Conservation (phyloP, 176 grass and related monocot genomes). For the Pharus latifolius region DNA sequence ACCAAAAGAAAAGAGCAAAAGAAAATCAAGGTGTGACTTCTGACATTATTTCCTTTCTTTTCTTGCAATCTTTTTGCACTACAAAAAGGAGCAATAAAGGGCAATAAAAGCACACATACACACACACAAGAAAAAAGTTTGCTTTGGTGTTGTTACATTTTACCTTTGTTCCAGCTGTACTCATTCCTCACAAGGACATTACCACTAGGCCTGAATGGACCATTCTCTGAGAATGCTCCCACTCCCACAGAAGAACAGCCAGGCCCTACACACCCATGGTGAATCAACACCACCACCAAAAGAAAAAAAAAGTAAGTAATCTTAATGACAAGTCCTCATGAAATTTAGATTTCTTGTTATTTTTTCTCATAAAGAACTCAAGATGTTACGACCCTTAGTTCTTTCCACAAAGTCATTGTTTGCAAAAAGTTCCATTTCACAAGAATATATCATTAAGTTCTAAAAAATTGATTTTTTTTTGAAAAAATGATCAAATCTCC, state of each 20-base stretch:
- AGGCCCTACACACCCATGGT: constrained; percentile 51
- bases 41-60: neutral
- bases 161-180: constrained; percentile 98
- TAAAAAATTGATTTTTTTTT: no score
- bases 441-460: neutral
- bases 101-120: neutral
- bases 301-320: neutral
- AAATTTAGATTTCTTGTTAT: neutral
- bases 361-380: neutral
- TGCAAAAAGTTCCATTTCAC: neutral
- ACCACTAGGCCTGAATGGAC: constrained; percentile 79
- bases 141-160: neutral
- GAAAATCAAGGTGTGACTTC: neutral
- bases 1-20: neutral
- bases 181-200: constrained; percentile 63
- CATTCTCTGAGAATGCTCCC: constrained; percentile 94
- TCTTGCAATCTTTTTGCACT: neutral
- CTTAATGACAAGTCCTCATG: neutral
- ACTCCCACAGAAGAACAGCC: constrained; percentile 96
- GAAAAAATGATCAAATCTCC: neutral
- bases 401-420: neutral
- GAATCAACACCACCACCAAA: constrained; percentile 10
- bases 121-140: neutral
- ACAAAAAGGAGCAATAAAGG: constrained; percentile 1
- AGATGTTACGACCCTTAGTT: neutral